Base-by-base conservation (phyloP, 257 asterid species). In the Agastache rugosa region DNA sequence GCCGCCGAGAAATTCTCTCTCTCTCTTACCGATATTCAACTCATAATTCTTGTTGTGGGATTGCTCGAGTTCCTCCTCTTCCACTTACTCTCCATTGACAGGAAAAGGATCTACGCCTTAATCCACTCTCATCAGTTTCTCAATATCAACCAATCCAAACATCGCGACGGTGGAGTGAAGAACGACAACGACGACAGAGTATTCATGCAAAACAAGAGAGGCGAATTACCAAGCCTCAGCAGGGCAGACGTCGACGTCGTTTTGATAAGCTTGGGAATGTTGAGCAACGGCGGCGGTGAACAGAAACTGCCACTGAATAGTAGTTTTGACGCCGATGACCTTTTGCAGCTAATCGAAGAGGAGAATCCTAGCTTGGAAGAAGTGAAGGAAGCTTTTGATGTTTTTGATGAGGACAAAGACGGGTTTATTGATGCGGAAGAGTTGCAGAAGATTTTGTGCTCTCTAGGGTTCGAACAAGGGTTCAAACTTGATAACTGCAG, bases 341-440 rank as follows among this genome's bases (percentile, higher is more conserved):
- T 90, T 25, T 75, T 15, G 2, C 41, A 77, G 59, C 48, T 84
- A 15, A 88, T 88, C n/a, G 96, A 88, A 29, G 92, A 80, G 45
- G 29, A 82, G 41, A 72, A 67, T 10, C 83, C 83, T 0, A 73
- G 76, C n/a, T 75, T 66, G 82, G 81, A 81, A 19, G 96, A 92
- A 67, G 81, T 82, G 58, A 83, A 66, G 81, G 87, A 75, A 25
- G 91, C 97, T 48, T 92, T 92, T 14, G 86, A 83, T 27, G 89
- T 90, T 53, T 92, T 85, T 69, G 97, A 92, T 50, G 76, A 60
- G 22, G 82, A 92, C 50, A 75, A 70, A 71, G 96, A 92, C 77
- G 97, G 97, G 15, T 92, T 83, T 79, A 84, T 92, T 27, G 93
- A 92, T 64, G 93, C 87, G 3, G 27, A 11, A 66, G 97, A 92